Evolutionary conservation across 2,329 filamentous ascomycete species (phyloP).

Genomic region (Calonectria leucothoes): DNA sequence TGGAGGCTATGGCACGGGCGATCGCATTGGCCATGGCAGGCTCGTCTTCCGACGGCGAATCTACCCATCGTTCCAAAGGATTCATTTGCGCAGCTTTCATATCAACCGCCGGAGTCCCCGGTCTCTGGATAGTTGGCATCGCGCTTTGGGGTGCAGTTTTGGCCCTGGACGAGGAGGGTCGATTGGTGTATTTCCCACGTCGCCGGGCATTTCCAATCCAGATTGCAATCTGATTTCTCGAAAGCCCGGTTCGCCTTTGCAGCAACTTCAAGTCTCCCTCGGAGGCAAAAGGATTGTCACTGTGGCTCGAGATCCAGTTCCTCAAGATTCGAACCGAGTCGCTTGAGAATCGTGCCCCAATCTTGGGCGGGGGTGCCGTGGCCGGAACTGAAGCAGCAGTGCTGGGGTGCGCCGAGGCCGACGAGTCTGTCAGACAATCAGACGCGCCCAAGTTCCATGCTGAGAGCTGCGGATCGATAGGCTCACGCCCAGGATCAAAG

Average conservation of each 20-base stretch:
- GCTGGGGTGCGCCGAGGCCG: neutral
- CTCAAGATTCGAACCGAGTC: neutral
- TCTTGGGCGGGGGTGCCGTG: neutral
- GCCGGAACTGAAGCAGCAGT: neutral
- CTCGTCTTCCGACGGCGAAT: slow-evolving; percentile 49
- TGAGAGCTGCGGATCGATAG: neutral
- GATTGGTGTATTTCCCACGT: neutral
- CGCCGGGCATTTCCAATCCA: neutral
- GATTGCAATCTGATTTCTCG: neutral
- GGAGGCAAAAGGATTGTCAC: neutral
- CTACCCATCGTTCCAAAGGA: slow-evolving; percentile 46
- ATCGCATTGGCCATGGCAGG: slow-evolving; percentile 45
- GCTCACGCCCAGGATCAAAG: neutral
- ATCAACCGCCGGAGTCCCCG: slow-evolving; percentile 48
- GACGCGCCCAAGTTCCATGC: neutral
- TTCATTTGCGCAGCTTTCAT: slow-evolving; percentile 28
- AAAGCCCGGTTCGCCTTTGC: neutral
- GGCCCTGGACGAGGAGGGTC: neutral
- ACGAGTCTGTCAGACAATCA: neutral
- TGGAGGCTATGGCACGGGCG: slow-evolving; percentile 36
- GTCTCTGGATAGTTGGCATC: slow-evolving; percentile 9
- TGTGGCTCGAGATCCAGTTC: neutral
- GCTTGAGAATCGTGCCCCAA: neutral
- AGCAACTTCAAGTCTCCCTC: neutral
- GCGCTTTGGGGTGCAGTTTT: neutral